phyloP scores from a whole-genome alignment of 305 asterid species.

The Stenogyne calaminthoides region DNA sequence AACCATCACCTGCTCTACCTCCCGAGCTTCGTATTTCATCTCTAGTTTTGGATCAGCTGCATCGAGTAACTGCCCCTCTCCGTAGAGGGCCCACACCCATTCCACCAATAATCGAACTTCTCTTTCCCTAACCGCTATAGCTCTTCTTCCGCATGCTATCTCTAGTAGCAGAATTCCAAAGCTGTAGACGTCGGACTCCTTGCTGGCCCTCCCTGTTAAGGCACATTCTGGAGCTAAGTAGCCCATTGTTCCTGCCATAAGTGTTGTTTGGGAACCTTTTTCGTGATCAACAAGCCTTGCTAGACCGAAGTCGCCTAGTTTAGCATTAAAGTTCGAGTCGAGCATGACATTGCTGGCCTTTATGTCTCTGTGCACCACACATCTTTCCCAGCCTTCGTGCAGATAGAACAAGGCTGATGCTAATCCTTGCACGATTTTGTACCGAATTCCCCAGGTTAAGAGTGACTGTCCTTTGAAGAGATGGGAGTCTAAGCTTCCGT shows the following conservation, averaged over 20 bases:
- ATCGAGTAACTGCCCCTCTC: background rate
- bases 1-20: constrained; percentile 14
- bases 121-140: background rate
- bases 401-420: background rate
- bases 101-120: background rate
- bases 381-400: background rate
- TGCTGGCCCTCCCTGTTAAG: background rate
- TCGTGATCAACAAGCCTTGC: background rate
- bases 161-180: background rate
- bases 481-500: background rate
- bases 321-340: background rate
- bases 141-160: constrained; percentile 9
- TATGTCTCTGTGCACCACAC: background rate
- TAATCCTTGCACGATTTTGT: background rate
- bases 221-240: background rate
- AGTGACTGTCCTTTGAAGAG: background rate
- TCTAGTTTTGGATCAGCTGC: constrained; percentile 15
- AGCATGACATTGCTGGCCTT: background rate
- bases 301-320: background rate
- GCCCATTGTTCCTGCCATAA: background rate
- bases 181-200: background rate
- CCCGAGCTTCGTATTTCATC: background rate
- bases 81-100: constrained; percentile 12
- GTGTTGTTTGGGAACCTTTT: background rate
- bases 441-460: background rate